Evolutionary conservation across 2,329 filamentous ascomycete genomes (phyloP), one percentile per base, ranked within the genome.

Genomic region (Colletotrichum higginsianum): DNA sequence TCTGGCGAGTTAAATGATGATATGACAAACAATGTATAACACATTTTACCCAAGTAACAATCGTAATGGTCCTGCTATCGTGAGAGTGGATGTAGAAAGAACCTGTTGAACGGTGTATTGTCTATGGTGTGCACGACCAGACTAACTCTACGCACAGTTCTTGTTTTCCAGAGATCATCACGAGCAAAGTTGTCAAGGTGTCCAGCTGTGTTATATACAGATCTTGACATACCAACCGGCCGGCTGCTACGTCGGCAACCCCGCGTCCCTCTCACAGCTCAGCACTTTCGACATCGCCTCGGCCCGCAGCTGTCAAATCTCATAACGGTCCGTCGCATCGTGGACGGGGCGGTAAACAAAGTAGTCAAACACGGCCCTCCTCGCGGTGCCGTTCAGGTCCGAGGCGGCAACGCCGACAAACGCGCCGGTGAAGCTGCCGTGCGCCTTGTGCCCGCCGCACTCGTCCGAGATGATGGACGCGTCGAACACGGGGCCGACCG

Each of bases 361-460:
- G 53, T 87, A 84, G 67, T 88, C 86, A 78, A 89, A 89, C 5
- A 72, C 79, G 0, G 88, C 87, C 63, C 80, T 77, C 64, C 78
- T 73, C 11, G 81, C 86, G 18, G 83, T 84, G 2, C 88, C 88
- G 66, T 90, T 89, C 52, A 89, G 66, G 77, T 90, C 88, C 3
- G 87, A 89, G 50, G 85, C 86, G 1, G 88, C 87, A 73, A 90
- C 79, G 0, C 88, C 88, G 0, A 89, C 85, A 80, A 90, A 90
- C 0, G 89, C 88, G 0, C 89, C 89, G 0, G 89, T 91, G 73
- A 91, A 92, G 77, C 89, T 91, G 1, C 89, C 89, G 73, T 91
- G 88, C 2, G 82, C 84, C 72, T 87, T 85, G 72, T 91, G 89
- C 0, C 89, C 89, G 12, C 89, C 89, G 68, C 89, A 91, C 80